Percentiles rank a stretch among this genome's conserved stretches.
phyloP scores from a whole-genome alignment of 1,139 yeast genomes.

The Kodamaea anthophila region DNA sequence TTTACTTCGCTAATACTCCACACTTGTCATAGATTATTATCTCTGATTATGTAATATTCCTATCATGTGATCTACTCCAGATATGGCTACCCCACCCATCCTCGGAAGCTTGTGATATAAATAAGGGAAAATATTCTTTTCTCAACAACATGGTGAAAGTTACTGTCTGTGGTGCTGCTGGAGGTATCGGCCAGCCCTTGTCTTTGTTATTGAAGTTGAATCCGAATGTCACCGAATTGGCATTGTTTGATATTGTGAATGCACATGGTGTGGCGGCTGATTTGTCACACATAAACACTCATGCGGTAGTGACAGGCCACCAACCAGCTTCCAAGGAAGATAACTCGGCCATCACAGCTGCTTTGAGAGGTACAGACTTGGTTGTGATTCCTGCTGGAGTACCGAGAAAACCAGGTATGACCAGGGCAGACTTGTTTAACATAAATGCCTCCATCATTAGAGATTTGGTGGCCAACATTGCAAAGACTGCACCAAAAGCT shows the following conservation, averaged over 20 bases:
- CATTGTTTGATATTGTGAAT: slow-evolving; percentile 61
- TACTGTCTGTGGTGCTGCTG: slow-evolving; percentile 73
- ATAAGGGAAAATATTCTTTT: no score
- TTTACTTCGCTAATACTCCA: no score
- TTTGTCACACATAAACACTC: slow-evolving; percentile 62
- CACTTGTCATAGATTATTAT: no score
- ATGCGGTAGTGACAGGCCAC: slow-evolving; percentile 50
- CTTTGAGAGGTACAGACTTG: slow-evolving; percentile 50
- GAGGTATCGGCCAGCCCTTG: slow-evolving; percentile 76
- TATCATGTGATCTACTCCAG: no score
- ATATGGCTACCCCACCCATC: slow-evolving; percentile 1
- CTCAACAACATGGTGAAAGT: slow-evolving; percentile 48
- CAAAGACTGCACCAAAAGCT: slow-evolving; percentile 55
- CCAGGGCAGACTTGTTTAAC: slow-evolving; percentile 69
- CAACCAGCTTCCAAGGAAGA: slow-evolving; percentile 48
- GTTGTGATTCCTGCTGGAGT: slow-evolving; percentile 80
- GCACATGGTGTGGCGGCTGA: slow-evolving; percentile 73
- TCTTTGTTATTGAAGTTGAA: slow-evolving; percentile 59
- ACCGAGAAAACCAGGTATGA: slow-evolving; percentile 77
- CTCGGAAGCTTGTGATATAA: slow-evolving; percentile 3
- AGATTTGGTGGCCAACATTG: slow-evolving; percentile 53
- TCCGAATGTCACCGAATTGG: slow-evolving; percentile 47
- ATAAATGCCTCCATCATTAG: slow-evolving; percentile 67
- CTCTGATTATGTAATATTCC: no score
- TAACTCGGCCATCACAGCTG: slow-evolving; percentile 38